These are phyloP conservation scores for Ogataea nakhonphanomensis DNA, from an alignment of 805 yeast species.

Conservation along the genomic window DNA sequence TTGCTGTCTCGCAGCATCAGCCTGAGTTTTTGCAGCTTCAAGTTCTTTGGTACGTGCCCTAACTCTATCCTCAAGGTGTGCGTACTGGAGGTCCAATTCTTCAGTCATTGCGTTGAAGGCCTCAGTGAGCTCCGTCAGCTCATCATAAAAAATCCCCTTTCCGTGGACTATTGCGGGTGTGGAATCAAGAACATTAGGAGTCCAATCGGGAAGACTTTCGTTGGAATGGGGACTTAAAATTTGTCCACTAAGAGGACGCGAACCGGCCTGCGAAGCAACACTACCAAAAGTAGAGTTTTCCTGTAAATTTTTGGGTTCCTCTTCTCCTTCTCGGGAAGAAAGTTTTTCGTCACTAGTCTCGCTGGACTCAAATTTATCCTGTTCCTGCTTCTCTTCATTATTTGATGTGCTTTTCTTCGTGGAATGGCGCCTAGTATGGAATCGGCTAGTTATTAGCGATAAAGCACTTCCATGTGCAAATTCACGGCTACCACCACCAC, in stretches of 20 bases:
- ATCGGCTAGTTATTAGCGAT: too few species aligned
- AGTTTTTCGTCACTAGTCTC: conserved; percentile 4
- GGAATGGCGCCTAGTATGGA: too few species aligned
- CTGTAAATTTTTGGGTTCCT: neutral
- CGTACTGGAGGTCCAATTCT: conserved; percentile 79
- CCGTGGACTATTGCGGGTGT: conserved; percentile 26
- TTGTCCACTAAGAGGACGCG: conserved; percentile 1
- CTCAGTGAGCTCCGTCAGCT: conserved; percentile 79
- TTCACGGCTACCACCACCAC: neutral
- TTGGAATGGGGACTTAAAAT: conserved; percentile 10
- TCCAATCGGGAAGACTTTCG: conserved; percentile 10
- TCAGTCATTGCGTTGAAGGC: conserved; percentile 91
- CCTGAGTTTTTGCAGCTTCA: conserved; percentile 82
- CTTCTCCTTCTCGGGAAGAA: neutral
- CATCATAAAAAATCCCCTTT: conserved; percentile 63
- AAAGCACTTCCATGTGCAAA: too few species aligned
- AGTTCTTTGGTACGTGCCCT: conserved; percentile 80
- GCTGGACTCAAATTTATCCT: conserved; percentile 2
- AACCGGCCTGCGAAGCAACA: neutral
- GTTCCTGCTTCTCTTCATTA: neutral
- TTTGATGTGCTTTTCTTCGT: too few species aligned
- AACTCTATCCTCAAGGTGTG: conserved; percentile 84
- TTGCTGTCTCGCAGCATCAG: conserved; percentile 40
- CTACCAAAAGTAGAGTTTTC: neutral
- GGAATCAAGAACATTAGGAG: conserved; percentile 8